phyloP scores from a whole-genome alignment of 2,329 filamentous ascomycete genomes.

The Claviceps pazoutovae region DNA sequence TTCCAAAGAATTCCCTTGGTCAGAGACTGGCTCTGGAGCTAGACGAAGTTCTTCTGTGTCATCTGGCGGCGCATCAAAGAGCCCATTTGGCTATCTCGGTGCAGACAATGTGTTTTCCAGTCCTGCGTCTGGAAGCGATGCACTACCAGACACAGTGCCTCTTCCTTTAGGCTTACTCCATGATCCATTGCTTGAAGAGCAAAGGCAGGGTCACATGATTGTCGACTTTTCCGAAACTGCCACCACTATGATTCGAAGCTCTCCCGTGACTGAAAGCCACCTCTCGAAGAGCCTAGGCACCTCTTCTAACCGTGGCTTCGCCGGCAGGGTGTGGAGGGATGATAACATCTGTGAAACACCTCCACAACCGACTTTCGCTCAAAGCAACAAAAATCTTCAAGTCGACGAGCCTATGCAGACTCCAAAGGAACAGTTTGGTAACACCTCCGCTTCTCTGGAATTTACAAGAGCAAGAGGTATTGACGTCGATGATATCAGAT shows the following conservation, averaged over 20 bases:
- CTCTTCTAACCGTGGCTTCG: constrained; percentile 3
- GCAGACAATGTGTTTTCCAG: constrained; percentile 17
- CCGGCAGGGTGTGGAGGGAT: neutral
- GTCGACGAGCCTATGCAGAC: neutral
- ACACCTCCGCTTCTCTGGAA: neutral
- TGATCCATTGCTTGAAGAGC: neutral
- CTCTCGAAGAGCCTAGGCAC: constrained; percentile 1
- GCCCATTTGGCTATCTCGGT: constrained; percentile 13
- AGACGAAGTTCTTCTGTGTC: constrained; percentile 18
- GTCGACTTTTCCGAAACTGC: constrained; percentile 24
- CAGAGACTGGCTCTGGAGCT: constrained; percentile 14
- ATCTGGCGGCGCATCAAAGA: constrained; percentile 5
- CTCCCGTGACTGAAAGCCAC: constrained; percentile 10
- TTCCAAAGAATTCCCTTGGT: constrained; percentile 14
- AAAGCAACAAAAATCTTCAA: neutral
- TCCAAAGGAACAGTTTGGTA: neutral
- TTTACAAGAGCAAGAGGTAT: neutral
- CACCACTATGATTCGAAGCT: constrained; percentile 19
- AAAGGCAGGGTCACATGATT: neutral
- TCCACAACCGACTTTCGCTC: neutral
- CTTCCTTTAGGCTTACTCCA: constrained; percentile 7
- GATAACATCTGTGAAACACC: neutral
- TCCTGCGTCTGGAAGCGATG: constrained; percentile 9
- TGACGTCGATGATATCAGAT: neutral
- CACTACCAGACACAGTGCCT: constrained; percentile 20